Base-by-base conservation (phyloP, 1,284 basidiomycete species). In the Grifola frondosa region DNA sequence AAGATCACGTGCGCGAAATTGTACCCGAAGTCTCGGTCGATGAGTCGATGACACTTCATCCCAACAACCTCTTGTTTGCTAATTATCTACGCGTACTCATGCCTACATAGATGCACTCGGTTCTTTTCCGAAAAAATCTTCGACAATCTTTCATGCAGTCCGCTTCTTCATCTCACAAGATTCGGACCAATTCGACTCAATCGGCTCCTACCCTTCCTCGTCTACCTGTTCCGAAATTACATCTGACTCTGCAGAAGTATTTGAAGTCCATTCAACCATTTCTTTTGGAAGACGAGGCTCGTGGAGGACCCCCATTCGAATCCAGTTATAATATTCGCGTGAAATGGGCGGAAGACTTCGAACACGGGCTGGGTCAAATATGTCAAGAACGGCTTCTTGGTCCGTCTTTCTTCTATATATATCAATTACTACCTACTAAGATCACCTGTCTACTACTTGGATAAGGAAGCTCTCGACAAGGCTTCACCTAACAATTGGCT, bases 401-500 rank as follows among this genome's bases (percentile, higher is more conserved):
- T 88, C 50, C 50, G 79, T 71, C 32, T 26, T 37, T 13, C 15
- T 32, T 26, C 22, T 31, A n/a, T 48, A 6, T 4, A 15, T 10
- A 5, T 20, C 24, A 10, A 16, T 20, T 29, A 32, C 39, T 21
- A 13, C 16, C 20, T 28, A 24, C 30, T 45, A 23, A 15, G 23
- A n/a, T 21, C 17, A 7, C 15, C 15, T 40, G 19, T 34, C 22
- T 13, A 19, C 19, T 24, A 16, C 5, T 15, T 42, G 41, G 53
- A 7, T 22, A 33, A 17, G 31, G 37, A 63, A 91, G 92, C 90
- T 41, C 78, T 98, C 35, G 93, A 97, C 68, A 81, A 78, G 55
- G 71, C 75, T 3, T 95, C 93, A 6, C 89, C 91, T 0, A 77
- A 88, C 66, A 97, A 97, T 65, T 98, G 96, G 96, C 78, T 99